A percentile compares a stretch with the other conserved stretches of the same genome.
Evolutionary conservation across 1,139 yeast species (phyloP).

Genomic region (Pichia kudriavzevii): DNA sequence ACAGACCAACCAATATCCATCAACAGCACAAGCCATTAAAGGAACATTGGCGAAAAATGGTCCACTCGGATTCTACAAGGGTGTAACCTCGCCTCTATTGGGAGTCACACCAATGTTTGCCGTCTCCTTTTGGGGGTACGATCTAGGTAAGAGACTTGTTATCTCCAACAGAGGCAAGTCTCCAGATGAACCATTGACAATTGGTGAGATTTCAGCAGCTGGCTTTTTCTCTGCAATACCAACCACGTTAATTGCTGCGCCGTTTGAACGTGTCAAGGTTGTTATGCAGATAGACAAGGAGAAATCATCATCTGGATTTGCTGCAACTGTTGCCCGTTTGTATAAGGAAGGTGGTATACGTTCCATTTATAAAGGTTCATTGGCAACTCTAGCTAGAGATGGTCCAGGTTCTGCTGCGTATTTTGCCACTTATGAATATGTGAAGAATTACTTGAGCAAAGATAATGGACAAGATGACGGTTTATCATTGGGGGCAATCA

Average conservation of each 20-base stretch:
- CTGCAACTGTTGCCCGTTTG: constrained; percentile 60
- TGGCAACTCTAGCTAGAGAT: constrained; percentile 89
- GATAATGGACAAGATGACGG: constrained; percentile 31
- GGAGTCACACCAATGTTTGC: constrained; percentile 99
- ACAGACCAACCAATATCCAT: constrained; percentile 63
- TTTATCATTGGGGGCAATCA: constrained; percentile 49
- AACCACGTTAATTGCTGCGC: constrained; percentile 91
- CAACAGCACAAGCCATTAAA: constrained; percentile 60
- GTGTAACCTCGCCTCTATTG: constrained; percentile 75
- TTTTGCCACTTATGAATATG: constrained; percentile 86
- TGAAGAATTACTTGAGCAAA: constrained; percentile 49
- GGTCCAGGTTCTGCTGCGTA: constrained; percentile 98
- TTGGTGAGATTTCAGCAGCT: constrained; percentile 75
- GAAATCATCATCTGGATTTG: constrained; percentile 33
- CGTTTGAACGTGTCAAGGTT: constrained; percentile 92
- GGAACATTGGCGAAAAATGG: constrained; percentile 69
- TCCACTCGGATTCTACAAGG: constrained; percentile 75
- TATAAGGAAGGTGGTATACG: constrained; percentile 74
- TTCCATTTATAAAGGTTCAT: constrained; percentile 85
- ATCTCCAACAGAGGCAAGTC: constrained; percentile 33
- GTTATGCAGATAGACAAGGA: constrained; percentile 68
- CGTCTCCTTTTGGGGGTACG: constrained; percentile 97
- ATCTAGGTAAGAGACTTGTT: constrained; percentile 77
- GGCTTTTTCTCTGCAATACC: constrained; percentile 96
- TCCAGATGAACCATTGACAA: constrained; percentile 24